Conservation (phyloP, 2,329 filamentous ascomycete genomes). For the Blastomyces emzantsi region DNA sequence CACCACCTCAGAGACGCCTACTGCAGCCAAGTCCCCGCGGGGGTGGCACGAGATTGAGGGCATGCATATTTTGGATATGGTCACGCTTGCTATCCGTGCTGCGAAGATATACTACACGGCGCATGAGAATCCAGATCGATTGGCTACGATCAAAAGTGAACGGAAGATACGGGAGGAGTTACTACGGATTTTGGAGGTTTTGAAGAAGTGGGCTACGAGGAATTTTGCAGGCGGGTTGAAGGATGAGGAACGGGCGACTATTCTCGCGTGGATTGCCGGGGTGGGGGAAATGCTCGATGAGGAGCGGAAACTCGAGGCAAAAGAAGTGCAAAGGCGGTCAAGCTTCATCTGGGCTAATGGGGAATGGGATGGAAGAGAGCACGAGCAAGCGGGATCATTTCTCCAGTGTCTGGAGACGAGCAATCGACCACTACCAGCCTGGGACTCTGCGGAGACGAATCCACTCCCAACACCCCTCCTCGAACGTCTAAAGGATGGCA, state of each 20-base stretch:
- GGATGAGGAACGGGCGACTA: constrained; percentile 64
- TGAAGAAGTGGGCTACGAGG: constrained; percentile 83
- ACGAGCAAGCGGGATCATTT: constrained; percentile 73
- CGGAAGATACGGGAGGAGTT: constrained; percentile 76
- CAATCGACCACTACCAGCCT: constrained; percentile 55
- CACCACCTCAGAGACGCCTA: constrained; percentile 19
- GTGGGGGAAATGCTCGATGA: constrained; percentile 66
- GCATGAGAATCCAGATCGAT: constrained; percentile 74
- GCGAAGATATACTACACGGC: constrained; percentile 95
- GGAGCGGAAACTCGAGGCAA: constrained; percentile 68
- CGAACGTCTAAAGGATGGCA: constrained; percentile 62
- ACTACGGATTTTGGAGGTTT: constrained; percentile 74
- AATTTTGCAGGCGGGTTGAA: constrained; percentile 77
- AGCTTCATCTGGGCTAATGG: constrained; percentile 72
- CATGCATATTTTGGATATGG: constrained; percentile 82
- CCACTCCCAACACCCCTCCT: constrained; percentile 58
- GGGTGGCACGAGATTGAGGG: constrained; percentile 84
- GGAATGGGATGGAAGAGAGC: constrained; percentile 66
- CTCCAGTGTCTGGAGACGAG: constrained; percentile 60
- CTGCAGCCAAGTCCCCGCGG: constrained; percentile 34
- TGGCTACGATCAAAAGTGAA: constrained; percentile 82
- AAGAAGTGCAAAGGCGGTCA: constrained; percentile 61
- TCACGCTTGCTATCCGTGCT: constrained; percentile 89
- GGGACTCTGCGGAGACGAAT: constrained; percentile 44
- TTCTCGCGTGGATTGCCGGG: constrained; percentile 68